These are phyloP conservation scores for Ceratobasidium sp. DNA, from an alignment of 1,284 basidiomycete genomes.

Conservation along the genomic window DNA sequence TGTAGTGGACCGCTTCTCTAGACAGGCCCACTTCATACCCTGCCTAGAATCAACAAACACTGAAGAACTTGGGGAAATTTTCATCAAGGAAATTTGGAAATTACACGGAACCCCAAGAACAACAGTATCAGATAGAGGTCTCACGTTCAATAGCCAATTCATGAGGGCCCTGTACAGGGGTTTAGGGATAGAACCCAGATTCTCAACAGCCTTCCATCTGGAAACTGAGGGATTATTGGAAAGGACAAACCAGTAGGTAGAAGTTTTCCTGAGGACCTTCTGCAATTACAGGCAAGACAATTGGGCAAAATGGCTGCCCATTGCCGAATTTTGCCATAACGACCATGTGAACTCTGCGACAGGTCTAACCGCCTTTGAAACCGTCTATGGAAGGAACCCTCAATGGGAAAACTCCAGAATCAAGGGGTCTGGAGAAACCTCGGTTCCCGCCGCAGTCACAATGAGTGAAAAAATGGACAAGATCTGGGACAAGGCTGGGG, in stretches of 20 bases:
- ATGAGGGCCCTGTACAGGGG: slow-evolving; percentile 48
- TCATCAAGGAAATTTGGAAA: slow-evolving; percentile 43
- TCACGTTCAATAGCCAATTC: slow-evolving; percentile 49
- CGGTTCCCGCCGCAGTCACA: background rate
- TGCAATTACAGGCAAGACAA: slow-evolving; percentile 22
- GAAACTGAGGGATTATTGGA: slow-evolving; percentile 48
- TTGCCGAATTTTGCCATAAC: slow-evolving; percentile 35
- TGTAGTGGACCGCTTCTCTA: no score
- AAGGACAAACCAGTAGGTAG: no score
- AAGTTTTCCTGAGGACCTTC: slow-evolving; percentile 48
- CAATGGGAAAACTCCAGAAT: background rate
- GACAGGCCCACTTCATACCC: background rate
- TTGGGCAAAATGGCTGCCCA: slow-evolving; percentile 22
- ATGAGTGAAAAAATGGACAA: background rate
- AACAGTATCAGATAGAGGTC: slow-evolving; percentile 52
- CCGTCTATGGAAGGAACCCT: slow-evolving; percentile 25
- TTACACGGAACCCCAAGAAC: slow-evolving; percentile 46
- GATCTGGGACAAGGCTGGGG: background rate
- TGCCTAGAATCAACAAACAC: no score
- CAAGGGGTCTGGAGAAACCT: background rate
- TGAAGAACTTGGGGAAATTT: no score
- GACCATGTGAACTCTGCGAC: slow-evolving; percentile 22
- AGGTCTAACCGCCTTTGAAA: slow-evolving; percentile 4
- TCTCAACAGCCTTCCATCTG: slow-evolving; percentile 51
- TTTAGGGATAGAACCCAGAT: slow-evolving; percentile 52